Base-by-base conservation (phyloP, 1,284 basidiomycete species). In the Sanghuangporus sanghuang region DNA sequence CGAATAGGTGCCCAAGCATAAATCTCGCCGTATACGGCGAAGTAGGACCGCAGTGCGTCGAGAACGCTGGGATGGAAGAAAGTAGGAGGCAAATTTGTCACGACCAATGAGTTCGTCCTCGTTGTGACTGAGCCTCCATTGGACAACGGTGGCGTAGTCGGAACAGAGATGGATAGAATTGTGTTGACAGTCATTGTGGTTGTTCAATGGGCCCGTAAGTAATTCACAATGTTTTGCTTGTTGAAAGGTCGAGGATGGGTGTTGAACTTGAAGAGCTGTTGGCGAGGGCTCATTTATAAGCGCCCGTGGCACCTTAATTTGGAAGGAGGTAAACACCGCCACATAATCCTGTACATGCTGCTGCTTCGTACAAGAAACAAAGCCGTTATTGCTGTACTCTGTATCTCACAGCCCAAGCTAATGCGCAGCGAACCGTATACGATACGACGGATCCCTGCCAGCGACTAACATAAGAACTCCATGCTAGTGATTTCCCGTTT, bases 1-100 rank as follows among this genome's bases (percentile, higher is more conserved):
- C 82, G 83, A 9, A 97, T 75, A 6, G 93, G 92, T 1, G 91
- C 92, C 93, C 94, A 97, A 69, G 89, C 84, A 70, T 90, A 87
- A 18, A 97, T 84, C 36, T 80, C 76, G 16, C 95, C 95, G 71
- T 87, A 94, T 0, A 79, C 73, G 4, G 78, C 78, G 71, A 95
- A 95, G 70, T 93, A 87, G 18, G 79, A 75, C 52, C 78, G 81
- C 35, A 95, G 78, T 5, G 89, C 81, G n/a, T 81, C 73, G 16
- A 93, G 79, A 55, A 93, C 81, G 0, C 81, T 68, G 1, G 88
- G 85, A 49, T 87, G 76, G 77, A 84, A 95, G 77, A 93, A 88
- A 1, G 79, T 74, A 62, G 76, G 81, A 9, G 89, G 86, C 1
- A 92, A 75, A 0, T 82, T 78, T 1, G 90, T 84, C 50, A 92